phyloP scores from a whole-genome alignment of 2,329 filamentous ascomycete species.

The Nannizziopsis barbatae region DNA sequence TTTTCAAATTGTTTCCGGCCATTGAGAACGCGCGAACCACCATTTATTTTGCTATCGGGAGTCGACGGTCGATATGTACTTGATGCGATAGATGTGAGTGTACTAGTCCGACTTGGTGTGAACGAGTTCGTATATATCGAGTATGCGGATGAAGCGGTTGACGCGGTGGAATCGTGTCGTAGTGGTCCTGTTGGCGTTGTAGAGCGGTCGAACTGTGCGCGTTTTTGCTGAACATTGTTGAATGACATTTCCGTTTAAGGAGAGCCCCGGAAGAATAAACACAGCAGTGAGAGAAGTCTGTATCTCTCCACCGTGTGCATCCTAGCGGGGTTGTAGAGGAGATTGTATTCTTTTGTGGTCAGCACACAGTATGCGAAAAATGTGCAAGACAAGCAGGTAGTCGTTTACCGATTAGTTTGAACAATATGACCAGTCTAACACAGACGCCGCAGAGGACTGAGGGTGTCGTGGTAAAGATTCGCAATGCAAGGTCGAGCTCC shows the following conservation, averaged over 20 bases:
- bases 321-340: background rate
- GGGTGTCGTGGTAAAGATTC: background rate
- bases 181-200: constrained; percentile 37
- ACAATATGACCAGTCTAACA: too few relatives aligned
- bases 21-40: constrained; percentile 1
- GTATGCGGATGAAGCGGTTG: constrained; percentile 44
- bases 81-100: constrained; percentile 61
- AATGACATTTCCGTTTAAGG: constrained; percentile 30
- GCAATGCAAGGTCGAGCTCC: background rate
- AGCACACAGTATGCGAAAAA: too few relatives aligned
- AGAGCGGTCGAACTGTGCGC: constrained; percentile 31
- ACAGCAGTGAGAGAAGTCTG: constrained; percentile 20
- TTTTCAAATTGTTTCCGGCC: constrained; percentile 39
- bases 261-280: constrained; percentile 22
- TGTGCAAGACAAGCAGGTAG: too few relatives aligned
- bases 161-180: constrained; percentile 46
- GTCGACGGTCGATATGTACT: constrained; percentile 11
- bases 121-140: constrained; percentile 41
- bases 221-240: constrained; percentile 26
- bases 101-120: constrained; percentile 51
- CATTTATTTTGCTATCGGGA: constrained; percentile 2
- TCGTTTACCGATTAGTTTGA: too few relatives aligned
- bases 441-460: too few relatives aligned
- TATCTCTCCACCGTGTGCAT: constrained; percentile 28
- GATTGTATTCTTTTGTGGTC: too few relatives aligned